Evolutionary conservation across 1,284 basidiomycete species (phyloP), one percentile per base, ranked within the genome.

Genomic region (Austropuccinia psidii): DNA sequence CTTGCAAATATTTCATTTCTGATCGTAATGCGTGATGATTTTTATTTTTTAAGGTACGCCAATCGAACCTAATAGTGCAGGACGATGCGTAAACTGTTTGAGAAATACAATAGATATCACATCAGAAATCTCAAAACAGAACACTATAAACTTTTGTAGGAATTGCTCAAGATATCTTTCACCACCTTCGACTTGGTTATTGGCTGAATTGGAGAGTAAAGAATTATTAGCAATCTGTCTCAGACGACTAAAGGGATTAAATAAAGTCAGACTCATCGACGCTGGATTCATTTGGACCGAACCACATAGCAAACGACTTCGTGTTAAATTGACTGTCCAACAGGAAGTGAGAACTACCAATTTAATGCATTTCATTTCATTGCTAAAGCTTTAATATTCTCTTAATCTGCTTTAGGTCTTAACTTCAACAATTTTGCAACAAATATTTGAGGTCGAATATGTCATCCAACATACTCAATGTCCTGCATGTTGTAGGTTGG

Each of bases 251-350:
- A 95, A 96, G 78, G 91, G 94, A 29, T 84, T 98, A 39, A 89
- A 88, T 79, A 95, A 93, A 84, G 93, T 98, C 66, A 90, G 95
- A 39, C 83, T 98, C 52, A 96, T 96, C 43, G 95, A 98, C 77
- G 95, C 95, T 0, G 91, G 93, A 76, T 98, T 98, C 81, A 93
- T 98, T 79, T 98, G 96, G 95, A 98, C 95, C 9, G 96, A 98
- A 80, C 95, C 95, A 1, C 95, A 98, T 83, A 93, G 90, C 65
- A 95, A 95, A 81, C 86, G 96, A 64, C 82, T 98, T 75, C 87
- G 92, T 66, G 88, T 98, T 76, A 96, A 96, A 76, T 83, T 98
- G 78, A 98, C 95, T 0, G 94, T 98, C 69, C 96, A 98, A 83
- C 98, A 98, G 83, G 96, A 98, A 85, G 91, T 91, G 70, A 64